A percentile compares a stretch with the other conserved stretches of the same genome.
phyloP scores from a whole-genome alignment of 306 rosid genomes.

The Lathyrus sativus region DNA sequence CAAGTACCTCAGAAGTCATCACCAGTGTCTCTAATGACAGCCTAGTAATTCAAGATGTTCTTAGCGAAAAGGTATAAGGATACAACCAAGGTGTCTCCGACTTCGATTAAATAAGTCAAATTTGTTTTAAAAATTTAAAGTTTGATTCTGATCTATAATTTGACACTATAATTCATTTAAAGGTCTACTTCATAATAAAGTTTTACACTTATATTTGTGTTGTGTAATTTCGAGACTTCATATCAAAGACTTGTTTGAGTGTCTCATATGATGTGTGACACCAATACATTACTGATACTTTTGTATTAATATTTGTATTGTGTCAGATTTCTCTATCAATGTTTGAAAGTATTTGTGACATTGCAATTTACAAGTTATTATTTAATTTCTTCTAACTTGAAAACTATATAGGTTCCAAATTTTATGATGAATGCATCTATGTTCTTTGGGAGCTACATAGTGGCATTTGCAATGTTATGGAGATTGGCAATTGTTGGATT shows the following conservation, averaged over 20 bases:
- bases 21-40: conserved; percentile 83
- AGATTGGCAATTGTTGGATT: conserved; percentile 74
- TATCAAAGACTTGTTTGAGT: neutral
- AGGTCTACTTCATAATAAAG: neutral
- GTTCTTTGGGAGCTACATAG: conserved; percentile 78
- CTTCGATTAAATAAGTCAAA: too few species aligned
- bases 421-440: conserved; percentile 62
- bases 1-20: conserved; percentile 90
- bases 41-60: conserved; percentile 76
- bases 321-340: neutral
- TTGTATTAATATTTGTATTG: neutral
- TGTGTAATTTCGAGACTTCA: neutral
- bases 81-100: too few species aligned
- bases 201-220: neutral
- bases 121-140: too few species aligned
- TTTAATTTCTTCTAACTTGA: neutral
- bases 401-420: conserved; percentile 65
- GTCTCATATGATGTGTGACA: too few species aligned
- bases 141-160: too few species aligned
- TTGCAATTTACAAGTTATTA: neutral
- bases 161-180: neutral
- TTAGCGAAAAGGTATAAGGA: conserved; percentile 76
- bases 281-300: too few species aligned
- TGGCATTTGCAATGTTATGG: conserved; percentile 72
- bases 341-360: neutral